Conservation (phyloP, 208 protist genomes). For the Porcisia hertigi region DNA sequence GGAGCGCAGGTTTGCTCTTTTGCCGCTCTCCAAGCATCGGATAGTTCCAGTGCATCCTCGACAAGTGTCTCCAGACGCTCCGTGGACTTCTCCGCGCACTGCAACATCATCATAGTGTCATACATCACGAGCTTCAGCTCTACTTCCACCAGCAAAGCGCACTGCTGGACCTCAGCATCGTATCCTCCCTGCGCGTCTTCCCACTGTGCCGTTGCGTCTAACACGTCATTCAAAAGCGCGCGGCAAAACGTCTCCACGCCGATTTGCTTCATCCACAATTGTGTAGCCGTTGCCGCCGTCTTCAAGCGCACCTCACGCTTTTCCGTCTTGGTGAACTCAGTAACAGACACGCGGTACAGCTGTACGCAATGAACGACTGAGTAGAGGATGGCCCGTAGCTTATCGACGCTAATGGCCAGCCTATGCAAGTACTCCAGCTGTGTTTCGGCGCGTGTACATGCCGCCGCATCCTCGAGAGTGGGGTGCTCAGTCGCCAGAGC, state of each 20-base stretch:
- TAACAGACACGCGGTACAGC: constrained; percentile 28
- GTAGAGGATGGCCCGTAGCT: constrained; percentile 33
- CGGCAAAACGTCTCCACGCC: constrained; percentile 25
- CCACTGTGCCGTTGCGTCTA: constrained; percentile 26
- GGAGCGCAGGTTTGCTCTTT: background rate
- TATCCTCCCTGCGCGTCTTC: constrained; percentile 11
- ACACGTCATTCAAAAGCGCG: constrained; percentile 40
- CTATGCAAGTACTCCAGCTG: background rate
- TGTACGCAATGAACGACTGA: constrained; percentile 47
- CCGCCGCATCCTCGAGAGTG: background rate
- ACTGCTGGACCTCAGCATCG: constrained; percentile 8
- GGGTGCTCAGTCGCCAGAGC: constrained; percentile 21
- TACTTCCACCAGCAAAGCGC: constrained; percentile 28
- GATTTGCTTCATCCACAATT: constrained; percentile 29
- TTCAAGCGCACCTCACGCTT: constrained; percentile 26
- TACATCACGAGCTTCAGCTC: constrained; percentile 42
- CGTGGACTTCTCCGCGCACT: background rate
- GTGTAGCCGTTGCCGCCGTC: background rate
- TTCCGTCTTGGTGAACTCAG: constrained; percentile 17
- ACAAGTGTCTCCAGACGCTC: constrained; percentile 27
- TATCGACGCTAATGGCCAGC: constrained; percentile 25
- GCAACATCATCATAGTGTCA: constrained; percentile 19
- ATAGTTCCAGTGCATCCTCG: constrained; percentile 34
- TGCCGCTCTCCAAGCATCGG: background rate
- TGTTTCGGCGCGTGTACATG: background rate